Evolutionary conservation across 1,139 yeast species (phyloP), one percentile per base, ranked within the genome.

Genomic region (Protomyces macrosporus): DNA sequence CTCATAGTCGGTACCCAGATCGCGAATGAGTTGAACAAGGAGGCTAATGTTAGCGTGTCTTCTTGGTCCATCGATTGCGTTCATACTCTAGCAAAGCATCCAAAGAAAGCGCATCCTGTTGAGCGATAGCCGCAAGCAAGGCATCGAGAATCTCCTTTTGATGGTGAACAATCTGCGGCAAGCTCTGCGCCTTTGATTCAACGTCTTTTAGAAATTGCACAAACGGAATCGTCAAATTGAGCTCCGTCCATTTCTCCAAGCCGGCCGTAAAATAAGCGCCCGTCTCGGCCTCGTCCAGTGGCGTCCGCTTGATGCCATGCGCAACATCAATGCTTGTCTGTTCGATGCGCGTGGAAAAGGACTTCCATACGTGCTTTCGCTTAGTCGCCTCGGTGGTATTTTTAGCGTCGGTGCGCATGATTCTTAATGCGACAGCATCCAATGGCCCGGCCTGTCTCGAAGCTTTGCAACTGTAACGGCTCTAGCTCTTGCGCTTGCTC

Each of bases 1-100:
- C 78, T 90, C 81, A 71, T 90, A 93, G 70, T 93, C 98, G 1
- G 93, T 87, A 4, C 98, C 98, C 68, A 93, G 77, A 77, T 93
- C 98, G 71, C 90, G 97, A 54, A 91, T 86, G 70, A 95, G 87
- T 72, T 90, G 60, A 5, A 39, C 42, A 30, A 72, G 54, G 12
- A 58, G 52, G 40, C 62, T 58, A 30, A 3, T 10, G 55, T 57
- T 57, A 57, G 61, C 33, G 2, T 7, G 30, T n/a, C n/a, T 32
- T n/a, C 37, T 34, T 3, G 10, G 12, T 2, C 7, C 33, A 12
- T 23, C 2, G 30, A 14, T 36, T 23, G 16, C 12, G 6, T 23
- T 32, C 75, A 60, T 70, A 73, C 75, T 93, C 98, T 54, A 90
- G 75, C 51, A 90, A 74, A 4, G 98, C 93, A 73, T 91, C 95